A percentile compares a stretch with the other conserved stretches of the same genome.
These are phyloP conservation scores for Nitzschia sp. DNA, from an alignment of 108 stramenopile species.

Conservation along the genomic window DNA sequence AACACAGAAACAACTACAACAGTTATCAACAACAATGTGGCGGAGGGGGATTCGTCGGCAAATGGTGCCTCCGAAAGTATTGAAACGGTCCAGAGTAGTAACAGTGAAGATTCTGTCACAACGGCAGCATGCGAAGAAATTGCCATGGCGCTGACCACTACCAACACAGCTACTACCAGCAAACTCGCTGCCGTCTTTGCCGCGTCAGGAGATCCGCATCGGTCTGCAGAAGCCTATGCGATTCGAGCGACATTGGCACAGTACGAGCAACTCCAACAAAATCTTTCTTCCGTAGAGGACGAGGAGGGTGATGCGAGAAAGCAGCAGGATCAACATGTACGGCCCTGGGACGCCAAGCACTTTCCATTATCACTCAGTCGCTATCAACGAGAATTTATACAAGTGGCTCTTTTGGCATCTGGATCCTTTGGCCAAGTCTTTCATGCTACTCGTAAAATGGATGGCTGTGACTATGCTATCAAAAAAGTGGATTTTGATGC, in stretches of 20 bases:
- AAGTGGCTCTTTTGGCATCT: conserved; percentile 65
- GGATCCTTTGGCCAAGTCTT: conserved; percentile 93
- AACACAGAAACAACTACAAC: not conserved
- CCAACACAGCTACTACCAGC: not conserved
- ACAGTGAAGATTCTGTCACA: not conserved
- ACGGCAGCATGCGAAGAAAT: conserved; percentile 4
- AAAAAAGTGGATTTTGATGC: conserved; percentile 79
- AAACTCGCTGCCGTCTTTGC: not conserved
- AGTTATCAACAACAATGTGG: not conserved
- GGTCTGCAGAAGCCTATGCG: conserved; percentile 60
- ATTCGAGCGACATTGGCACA: conserved; percentile 58
- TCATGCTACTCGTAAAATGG: conserved; percentile 79
- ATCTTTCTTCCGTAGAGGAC: not conserved
- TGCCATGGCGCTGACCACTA: conserved; percentile 4
- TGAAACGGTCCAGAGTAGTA: not conserved
- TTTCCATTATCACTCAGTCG: conserved; percentile 81
- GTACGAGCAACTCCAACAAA: conserved; percentile 43
- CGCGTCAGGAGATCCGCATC: not conserved
- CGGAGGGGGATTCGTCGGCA: not conserved
- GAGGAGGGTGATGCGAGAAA: not conserved
- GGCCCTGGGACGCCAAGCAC: conserved; percentile 69
- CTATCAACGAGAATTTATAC: conserved; percentile 84
- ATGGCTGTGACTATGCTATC: conserved; percentile 82
- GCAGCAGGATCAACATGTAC: not conserved
- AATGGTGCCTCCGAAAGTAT: not conserved